Percentiles rank a stretch among this genome's conserved stretches.
Conservation (phyloP, 2,329 filamentous ascomycete species). For the Penicillium decumbens region DNA sequence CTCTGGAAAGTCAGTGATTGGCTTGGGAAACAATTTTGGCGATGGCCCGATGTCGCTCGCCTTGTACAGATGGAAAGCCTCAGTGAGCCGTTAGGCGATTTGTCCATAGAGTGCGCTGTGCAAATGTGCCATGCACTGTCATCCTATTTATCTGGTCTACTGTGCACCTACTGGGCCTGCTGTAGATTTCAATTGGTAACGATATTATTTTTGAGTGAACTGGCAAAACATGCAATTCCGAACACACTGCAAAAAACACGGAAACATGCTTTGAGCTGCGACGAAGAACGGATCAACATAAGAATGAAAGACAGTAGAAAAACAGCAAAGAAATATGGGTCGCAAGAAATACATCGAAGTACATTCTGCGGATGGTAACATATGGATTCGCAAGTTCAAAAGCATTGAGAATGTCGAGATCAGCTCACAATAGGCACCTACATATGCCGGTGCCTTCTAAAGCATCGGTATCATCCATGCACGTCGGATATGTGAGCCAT, state of each 20-base stretch:
- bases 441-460: neutral
- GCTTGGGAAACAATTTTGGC: neutral
- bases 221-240: conserved; percentile 12
- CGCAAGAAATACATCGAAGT: conserved; percentile 15
- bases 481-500: neutral
- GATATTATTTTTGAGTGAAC: conserved; percentile 14
- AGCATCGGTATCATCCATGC: neutral
- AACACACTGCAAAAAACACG: too few species aligned
- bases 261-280: conserved; percentile 1
- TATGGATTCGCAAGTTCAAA: conserved; percentile 6
- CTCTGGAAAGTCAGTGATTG: neutral
- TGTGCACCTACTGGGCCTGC: neutral
- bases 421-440: neutral
- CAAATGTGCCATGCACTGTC: neutral
- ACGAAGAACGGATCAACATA: conserved; percentile 8
- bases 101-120: conserved; percentile 14
- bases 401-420: too few species aligned
- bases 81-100: neutral
- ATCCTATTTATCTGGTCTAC: neutral
- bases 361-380: conserved; percentile 18
- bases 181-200: neutral
- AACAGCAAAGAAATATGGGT: conserved; percentile 5
- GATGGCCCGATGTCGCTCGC: neutral
- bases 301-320: conserved; percentile 11
- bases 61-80: conserved; percentile 13